Percentiles rank a stretch among this genome's conserved stretches.
Evolutionary conservation across 192 early-diverging fungal genomes (phyloP).

Genomic region (Nowakowskiella sp.): DNA sequence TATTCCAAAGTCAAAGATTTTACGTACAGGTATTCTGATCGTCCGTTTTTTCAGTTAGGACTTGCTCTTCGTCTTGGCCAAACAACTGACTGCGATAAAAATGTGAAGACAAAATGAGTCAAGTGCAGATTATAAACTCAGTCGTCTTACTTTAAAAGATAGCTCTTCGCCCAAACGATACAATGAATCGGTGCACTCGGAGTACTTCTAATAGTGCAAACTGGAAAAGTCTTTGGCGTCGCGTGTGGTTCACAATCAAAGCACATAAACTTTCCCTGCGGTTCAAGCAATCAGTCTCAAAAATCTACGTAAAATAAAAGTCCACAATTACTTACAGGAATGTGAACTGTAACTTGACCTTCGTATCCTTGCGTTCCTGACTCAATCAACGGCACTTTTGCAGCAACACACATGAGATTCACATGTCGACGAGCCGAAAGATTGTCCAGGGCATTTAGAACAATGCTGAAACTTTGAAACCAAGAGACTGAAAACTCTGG

Average conservation of each 20-base stretch:
- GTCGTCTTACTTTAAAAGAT: constrained; percentile 67
- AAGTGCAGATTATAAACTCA: constrained; percentile 6
- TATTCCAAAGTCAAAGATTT: background rate
- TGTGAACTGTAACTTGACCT: constrained; percentile 85
- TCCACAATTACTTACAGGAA: constrained; percentile 36
- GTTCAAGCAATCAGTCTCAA: background rate
- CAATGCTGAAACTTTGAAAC: constrained; percentile 82
- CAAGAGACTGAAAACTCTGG: constrained; percentile 73
- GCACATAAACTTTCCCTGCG: constrained; percentile 40
- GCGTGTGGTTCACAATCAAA: constrained; percentile 90
- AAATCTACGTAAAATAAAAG: background rate
- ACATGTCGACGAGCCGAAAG: constrained; percentile 88
- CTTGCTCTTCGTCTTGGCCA: constrained; percentile 58
- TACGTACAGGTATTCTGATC: background rate
- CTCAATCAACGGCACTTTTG: constrained; percentile 86
- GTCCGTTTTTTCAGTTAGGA: constrained; percentile 17
- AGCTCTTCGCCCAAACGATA: constrained; percentile 98
- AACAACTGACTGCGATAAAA: constrained; percentile 53
- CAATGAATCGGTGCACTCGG: constrained; percentile 93
- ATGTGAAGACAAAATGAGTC: constrained; percentile 1
- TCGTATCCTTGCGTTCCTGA: constrained; percentile 91
- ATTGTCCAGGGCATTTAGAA: constrained; percentile 96
- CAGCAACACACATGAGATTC: constrained; percentile 91
- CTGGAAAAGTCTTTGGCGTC: constrained; percentile 79
- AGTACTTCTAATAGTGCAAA: constrained; percentile 96